Evolutionary conservation across 345 rosid species (phyloP).

Genomic region (Hibiscus tridactylites): DNA sequence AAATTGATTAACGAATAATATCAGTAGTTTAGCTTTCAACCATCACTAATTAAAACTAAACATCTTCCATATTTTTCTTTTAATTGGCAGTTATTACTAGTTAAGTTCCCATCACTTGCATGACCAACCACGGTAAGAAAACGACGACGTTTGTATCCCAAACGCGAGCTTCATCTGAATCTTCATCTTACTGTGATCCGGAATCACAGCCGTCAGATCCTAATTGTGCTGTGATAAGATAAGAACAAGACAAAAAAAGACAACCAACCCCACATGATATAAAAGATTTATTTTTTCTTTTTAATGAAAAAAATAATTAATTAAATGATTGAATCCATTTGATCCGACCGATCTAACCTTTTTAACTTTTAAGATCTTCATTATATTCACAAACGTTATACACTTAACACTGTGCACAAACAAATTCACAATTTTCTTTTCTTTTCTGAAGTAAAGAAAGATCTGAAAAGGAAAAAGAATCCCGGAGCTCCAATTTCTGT

Average conservation of each 20-base stretch:
- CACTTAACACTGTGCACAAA: background rate
- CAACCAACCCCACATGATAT: constrained; percentile 16
- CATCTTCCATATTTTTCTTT: too few relatives aligned
- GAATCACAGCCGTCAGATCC: constrained; percentile 11
- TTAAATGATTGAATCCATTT: background rate
- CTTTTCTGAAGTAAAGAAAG: background rate
- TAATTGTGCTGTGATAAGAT: background rate
- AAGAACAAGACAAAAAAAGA: constrained; percentile 15
- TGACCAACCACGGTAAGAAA: background rate
- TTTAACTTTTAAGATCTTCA: constrained; percentile 5
- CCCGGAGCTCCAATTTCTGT: background rate
- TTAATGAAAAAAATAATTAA: background rate
- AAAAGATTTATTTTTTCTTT: background rate
- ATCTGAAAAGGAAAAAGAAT: background rate
- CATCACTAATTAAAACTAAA: too few relatives aligned
- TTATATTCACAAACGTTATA: background rate
- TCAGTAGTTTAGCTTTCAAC: too few relatives aligned
- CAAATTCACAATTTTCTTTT: background rate
- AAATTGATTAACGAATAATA: too few relatives aligned
- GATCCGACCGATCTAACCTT: constrained; percentile 8
- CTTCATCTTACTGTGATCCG: background rate
- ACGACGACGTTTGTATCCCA: background rate
- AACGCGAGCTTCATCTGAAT: background rate
- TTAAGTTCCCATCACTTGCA: too few relatives aligned
- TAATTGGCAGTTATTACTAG: too few relatives aligned